Evolutionary conservation across 2,329 filamentous ascomycete species (phyloP), one percentile per base, ranked within the genome.

Genomic region (Gyromitra esculenta): DNA sequence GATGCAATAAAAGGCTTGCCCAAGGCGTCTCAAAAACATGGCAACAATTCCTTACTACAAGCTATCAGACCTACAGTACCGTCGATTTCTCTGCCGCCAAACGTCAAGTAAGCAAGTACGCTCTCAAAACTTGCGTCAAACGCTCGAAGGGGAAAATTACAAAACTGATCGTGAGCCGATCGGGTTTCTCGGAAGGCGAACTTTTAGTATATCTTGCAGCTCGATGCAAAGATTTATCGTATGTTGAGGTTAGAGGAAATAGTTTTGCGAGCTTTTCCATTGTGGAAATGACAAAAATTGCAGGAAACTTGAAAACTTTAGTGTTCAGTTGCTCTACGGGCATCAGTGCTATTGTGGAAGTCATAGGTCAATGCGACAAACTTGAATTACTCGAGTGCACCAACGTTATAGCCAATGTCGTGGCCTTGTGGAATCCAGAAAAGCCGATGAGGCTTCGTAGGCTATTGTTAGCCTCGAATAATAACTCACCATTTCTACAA

Each of bases 11-110:
- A 72, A 78, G 77, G 82, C 5, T 82, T 80, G 45, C 85, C 83
- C 85, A 85, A 66, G 81, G 85, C n/a, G 86, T 87, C 1, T 86
- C 84, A 60, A 85, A 82, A 78, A 82, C 83, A 45, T 87, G 86
- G 86, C 81, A 82, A 7, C 78, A 81, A 35, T 86, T 86, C 69
- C 82, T 87, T 35, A 81, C 82, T n/a, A 84, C 83, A 18, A 81
- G 83, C n/a, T 83, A 84, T 1, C 82, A 81, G 2, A 83, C 86
- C 0, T 87, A 86, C 85, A 80, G 81, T 9, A 81, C 85, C 68
- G 81, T 87, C n/a, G 86, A 87, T 78, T 82, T 87, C 9, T 84
- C 83, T 1, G 80, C 80, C 8, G 84, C 85, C 5, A 81, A 80
- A n/a, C 83, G 81, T 76, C 80, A 82, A 0, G 85, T 87, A 39